Evolutionary conservation across 2,329 filamentous ascomycete genomes (phyloP).

Genomic region (Talaromyces islandicus): DNA sequence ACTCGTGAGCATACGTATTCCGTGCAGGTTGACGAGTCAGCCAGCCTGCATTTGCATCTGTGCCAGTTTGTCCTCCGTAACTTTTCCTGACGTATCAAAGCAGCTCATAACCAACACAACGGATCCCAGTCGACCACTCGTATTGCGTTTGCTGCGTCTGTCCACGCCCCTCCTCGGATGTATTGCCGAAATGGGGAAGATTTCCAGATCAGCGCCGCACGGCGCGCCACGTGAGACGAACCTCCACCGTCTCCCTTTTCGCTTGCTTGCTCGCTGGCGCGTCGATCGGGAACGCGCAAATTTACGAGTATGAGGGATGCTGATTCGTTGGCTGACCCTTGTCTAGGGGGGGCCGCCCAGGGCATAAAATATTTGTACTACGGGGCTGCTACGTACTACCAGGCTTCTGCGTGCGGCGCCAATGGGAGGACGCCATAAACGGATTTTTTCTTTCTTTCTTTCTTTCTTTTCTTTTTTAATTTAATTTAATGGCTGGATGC

Average conservation of each 20-base stretch:
- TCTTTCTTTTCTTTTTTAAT: too few species aligned
- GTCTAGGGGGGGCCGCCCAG: too few species aligned
- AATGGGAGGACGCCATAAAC: neutral
- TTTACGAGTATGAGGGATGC: neutral
- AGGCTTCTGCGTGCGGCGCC: neutral
- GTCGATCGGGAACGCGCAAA: neutral
- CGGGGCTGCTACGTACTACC: neutral
- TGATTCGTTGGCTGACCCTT: neutral
- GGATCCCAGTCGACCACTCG: neutral
- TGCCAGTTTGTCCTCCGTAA: too few species aligned
- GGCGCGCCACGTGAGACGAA: neutral
- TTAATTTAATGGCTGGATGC: too few species aligned
- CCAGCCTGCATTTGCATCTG: too few species aligned
- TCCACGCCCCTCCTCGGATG: neutral
- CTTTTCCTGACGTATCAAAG: neutral
- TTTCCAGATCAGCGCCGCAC: neutral
- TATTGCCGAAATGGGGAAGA: neutral
- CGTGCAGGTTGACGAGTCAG: neutral
- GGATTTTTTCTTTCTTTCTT: neutral
- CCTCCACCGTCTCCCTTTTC: neutral
- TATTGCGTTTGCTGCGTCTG: too few species aligned
- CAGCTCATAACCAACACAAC: neutral
- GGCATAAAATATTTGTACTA: neutral
- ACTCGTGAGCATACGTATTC: too few species aligned
- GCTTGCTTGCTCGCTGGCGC: neutral